Evolutionary conservation across 139 green algal species (phyloP).

Genomic region (Chlorella ohadii): DNA sequence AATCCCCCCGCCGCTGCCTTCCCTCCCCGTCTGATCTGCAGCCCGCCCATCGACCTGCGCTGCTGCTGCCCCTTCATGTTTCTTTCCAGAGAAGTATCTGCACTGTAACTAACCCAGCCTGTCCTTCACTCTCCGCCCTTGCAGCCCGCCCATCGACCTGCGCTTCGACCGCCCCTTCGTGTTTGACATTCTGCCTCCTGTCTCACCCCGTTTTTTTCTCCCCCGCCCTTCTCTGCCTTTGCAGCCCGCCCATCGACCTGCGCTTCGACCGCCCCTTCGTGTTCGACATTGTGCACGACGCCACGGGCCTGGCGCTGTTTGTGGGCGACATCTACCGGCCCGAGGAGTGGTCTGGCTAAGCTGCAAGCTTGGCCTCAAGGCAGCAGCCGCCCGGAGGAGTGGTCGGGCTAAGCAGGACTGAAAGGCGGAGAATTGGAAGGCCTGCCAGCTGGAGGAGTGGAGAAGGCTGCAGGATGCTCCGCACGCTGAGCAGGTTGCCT

Average conservation of each 20-base stretch:
- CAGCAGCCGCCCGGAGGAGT: no score
- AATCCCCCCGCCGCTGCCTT: background rate
- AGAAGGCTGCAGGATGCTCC: no score
- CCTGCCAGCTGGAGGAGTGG: no score
- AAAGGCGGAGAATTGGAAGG: no score
- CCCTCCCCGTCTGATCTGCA: background rate
- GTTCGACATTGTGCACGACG: slow-evolving; percentile 11
- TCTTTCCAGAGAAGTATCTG: background rate
- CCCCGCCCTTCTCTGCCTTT: background rate
- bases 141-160: background rate
- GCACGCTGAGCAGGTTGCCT: no score
- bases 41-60: no score
- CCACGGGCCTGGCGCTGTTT: slow-evolving; percentile 16
- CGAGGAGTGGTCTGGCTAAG: slow-evolving; percentile 1
- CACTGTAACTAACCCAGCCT: no score
- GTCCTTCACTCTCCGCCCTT: background rate
- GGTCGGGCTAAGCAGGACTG: no score
- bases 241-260: background rate
- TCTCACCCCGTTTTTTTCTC: background rate
- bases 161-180: background rate
- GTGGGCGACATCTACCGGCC: background rate
- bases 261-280: slow-evolving; percentile 10
- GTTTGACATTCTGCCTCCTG: background rate
- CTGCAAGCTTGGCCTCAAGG: no score
- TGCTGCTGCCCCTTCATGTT: background rate